Percentiles rank a stretch among this genome's conserved stretches.
Conservation (phyloP, 768 basidiomycete genomes). For the Podaxis mareebaensis region DNA sequence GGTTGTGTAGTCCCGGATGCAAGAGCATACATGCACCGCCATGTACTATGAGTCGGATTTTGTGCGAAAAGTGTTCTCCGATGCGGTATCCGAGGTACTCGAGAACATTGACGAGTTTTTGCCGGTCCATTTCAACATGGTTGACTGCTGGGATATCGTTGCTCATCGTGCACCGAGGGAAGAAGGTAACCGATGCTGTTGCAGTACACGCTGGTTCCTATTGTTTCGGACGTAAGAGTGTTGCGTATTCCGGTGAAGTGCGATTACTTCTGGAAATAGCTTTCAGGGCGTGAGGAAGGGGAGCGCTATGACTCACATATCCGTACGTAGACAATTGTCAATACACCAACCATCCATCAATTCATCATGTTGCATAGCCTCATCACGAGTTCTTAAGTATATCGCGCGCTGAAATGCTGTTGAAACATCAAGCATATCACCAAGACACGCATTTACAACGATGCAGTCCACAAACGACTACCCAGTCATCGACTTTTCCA, state of each 20-base stretch:
- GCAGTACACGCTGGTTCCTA: background rate
- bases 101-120: slow-evolving; percentile 47
- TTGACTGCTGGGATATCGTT: slow-evolving; percentile 31
- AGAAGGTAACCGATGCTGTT: background rate
- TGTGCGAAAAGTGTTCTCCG: slow-evolving; percentile 44
- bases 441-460: background rate
- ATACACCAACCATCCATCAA: background rate
- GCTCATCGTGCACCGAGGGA: background rate
- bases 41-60: slow-evolving; percentile 64
- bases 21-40: slow-evolving; percentile 78
- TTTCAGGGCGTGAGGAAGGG: background rate
- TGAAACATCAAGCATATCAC: background rate
- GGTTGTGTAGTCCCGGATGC: slow-evolving; percentile 42
- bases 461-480: background rate
- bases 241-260: background rate
- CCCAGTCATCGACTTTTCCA: slow-evolving; percentile 38
- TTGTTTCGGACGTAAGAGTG: background rate
- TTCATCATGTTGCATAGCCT: background rate
- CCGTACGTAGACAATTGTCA: background rate
- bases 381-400: background rate
- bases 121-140: slow-evolving; percentile 38
- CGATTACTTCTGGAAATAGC: background rate
- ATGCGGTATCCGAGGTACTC: slow-evolving; percentile 51
- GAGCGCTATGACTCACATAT: background rate
- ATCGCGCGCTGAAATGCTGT: background rate